phyloP scores from a whole-genome alignment of 306 rosid species.

The Calophaca sinica region DNA sequence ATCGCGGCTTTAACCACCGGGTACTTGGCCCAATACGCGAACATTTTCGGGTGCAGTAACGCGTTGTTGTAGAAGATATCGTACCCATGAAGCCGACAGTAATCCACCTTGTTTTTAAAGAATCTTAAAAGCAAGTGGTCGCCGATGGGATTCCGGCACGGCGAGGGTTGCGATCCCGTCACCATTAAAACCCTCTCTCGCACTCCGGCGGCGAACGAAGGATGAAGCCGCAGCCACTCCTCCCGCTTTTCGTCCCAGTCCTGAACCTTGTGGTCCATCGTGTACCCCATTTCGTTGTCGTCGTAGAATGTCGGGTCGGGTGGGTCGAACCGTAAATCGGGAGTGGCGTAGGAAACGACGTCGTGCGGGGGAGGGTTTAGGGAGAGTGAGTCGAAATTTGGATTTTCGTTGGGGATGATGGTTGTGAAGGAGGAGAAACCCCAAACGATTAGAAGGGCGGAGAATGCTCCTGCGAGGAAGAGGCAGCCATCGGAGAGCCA shows the following conservation, averaged over 20 bases:
- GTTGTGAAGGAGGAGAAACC: slow-evolving; percentile 55
- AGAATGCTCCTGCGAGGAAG: slow-evolving; percentile 68
- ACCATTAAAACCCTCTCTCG: slow-evolving; percentile 51
- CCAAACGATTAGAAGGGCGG: slow-evolving; percentile 69
- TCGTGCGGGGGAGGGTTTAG: background rate
- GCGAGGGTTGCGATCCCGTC: slow-evolving; percentile 80
- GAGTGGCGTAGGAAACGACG: background rate
- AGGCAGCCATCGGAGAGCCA: slow-evolving; percentile 58
- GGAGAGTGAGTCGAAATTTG: slow-evolving; percentile 7
- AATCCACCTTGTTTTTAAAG: slow-evolving; percentile 89
- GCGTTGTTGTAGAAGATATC: slow-evolving; percentile 80
- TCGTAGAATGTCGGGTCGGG: slow-evolving; percentile 68
- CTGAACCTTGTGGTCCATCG: slow-evolving; percentile 56
- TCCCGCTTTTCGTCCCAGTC: slow-evolving; percentile 78
- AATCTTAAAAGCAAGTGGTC: slow-evolving; percentile 69
- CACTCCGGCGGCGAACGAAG: slow-evolving; percentile 55
- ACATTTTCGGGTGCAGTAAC: slow-evolving; percentile 70
- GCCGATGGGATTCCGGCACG: slow-evolving; percentile 78
- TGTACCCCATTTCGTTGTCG: slow-evolving; percentile 66
- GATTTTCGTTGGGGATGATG: slow-evolving; percentile 41
- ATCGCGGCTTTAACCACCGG: slow-evolving; percentile 79
- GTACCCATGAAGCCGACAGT: slow-evolving; percentile 75
- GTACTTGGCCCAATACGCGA: slow-evolving; percentile 79
- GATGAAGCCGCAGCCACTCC: slow-evolving; percentile 70
- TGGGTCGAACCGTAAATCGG: slow-evolving; percentile 53